Percentiles rank a stretch among this genome's conserved stretches.
Evolutionary conservation across 176 grass and related monocot genomes (phyloP).

Genomic region (Rhipidocladum racemiflorum): DNA sequence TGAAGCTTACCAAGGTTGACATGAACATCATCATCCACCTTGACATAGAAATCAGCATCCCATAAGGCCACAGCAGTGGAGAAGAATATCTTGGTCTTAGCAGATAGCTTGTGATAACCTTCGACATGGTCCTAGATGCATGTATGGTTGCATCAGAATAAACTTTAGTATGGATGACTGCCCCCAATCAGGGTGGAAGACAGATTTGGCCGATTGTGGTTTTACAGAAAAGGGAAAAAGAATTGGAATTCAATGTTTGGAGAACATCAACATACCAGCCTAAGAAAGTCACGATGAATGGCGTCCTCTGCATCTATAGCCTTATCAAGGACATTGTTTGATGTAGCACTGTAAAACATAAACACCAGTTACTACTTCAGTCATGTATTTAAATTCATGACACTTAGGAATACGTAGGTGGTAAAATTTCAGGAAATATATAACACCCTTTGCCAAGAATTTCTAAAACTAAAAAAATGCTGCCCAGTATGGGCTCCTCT

Average conservation of each 20-base stretch:
- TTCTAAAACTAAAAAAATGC: neutral
- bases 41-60: constrained; percentile 98
- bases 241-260: neutral
- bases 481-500: neutral
- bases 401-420: neutral
- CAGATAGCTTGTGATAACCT: constrained; percentile 90
- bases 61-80: constrained; percentile 77
- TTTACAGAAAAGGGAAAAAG: neutral
- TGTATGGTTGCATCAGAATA: constrained; percentile 14
- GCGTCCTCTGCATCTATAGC: constrained; percentile 76
- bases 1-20: constrained; percentile 65
- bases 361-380: constrained; percentile 13
- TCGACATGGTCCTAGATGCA: constrained; percentile 78
- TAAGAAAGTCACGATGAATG: constrained; percentile 78
- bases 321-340: constrained; percentile 76
- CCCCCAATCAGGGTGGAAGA: neutral
- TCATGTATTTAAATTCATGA: neutral
- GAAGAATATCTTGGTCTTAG: constrained; percentile 94
- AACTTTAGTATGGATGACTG: neutral
- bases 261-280: constrained; percentile 58
- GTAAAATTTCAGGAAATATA: neutral
- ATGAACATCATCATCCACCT: constrained; percentile 97
- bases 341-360: constrained; percentile 63
- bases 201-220: neutral
- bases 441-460: neutral